Conservation (phyloP, 2,329 filamentous ascomycete species). For the Simplicillium sp. region DNA sequence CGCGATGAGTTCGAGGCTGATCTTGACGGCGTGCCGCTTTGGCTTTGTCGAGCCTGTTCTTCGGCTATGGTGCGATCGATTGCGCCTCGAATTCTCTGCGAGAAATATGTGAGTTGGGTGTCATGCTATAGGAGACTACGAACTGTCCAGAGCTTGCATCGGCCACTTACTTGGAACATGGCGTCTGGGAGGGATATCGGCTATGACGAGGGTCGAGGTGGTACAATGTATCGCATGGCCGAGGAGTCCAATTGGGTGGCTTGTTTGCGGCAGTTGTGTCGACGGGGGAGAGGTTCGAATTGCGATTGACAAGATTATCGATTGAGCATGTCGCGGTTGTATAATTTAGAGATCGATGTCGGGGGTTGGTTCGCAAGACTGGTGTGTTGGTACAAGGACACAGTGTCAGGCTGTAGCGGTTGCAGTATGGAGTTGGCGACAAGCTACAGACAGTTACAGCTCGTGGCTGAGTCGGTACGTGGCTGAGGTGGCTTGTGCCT, state of each 20-base stretch:
- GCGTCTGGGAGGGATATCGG: background rate
- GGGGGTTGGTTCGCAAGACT: too few species aligned
- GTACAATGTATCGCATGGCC: background rate
- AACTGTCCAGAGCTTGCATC: background rate
- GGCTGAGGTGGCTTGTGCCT: too few species aligned
- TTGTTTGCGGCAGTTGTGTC: background rate
- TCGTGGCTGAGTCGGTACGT: too few species aligned
- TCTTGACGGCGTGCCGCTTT: conserved; percentile 31
- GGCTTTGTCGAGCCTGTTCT: conserved; percentile 71
- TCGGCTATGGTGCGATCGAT: conserved; percentile 85
- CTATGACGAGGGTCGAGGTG: background rate
- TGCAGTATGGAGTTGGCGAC: too few species aligned
- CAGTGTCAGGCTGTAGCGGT: too few species aligned
- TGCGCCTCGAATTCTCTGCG: conserved; percentile 69
- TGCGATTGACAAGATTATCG: background rate
- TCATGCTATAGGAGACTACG: background rate
- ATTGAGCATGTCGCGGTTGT: too few species aligned
- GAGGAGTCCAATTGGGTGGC: background rate
- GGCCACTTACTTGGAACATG: conserved; percentile 12
- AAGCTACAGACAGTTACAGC: too few species aligned
- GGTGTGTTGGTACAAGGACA: too few species aligned
- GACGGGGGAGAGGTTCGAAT: conserved; percentile 2
- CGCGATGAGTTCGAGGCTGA: conserved; percentile 25
- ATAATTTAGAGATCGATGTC: too few species aligned
- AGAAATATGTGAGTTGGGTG: conserved; percentile 1